Evolutionary conservation across 1,284 basidiomycete species (phyloP), one percentile per base, ranked within the genome.

Genomic region (Pyrrhoderma noxium): DNA sequence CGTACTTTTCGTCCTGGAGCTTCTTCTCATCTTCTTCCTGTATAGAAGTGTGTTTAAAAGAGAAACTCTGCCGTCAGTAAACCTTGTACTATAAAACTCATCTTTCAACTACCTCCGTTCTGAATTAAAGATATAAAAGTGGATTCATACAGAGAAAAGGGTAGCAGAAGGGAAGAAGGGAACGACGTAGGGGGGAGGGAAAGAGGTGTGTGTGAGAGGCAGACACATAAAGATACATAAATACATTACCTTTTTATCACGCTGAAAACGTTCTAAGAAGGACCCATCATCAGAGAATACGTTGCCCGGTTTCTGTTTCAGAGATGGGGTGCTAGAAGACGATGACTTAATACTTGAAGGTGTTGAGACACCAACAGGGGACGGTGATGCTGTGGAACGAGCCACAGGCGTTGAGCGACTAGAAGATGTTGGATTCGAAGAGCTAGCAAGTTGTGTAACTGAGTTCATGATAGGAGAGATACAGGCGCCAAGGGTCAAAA

Each of bases 1-100:
- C 75, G 55, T 76, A 58, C 1, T 68, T 67, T 35, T 80, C 75
- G 55, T 76, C 70, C 25, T 71, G 67, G 55, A 77, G 77, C 61
- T 67, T 73, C 65, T 72, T 76, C 55, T 80, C 76, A 45, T 78
- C 74, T 57, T 80, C 79, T 57, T 79, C 79, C 80, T 81, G 60
- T 53, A 54, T 13, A 46, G 18, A 25, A 40, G 5, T 40, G n/a
- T 8, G 14, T 40, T 16, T 5, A 9, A 37, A 16, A 22, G 14
- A 22, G 38, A 40, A 16, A 27, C 36, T 49, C 39, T 18, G 16
- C 18, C 14, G 45, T 35, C 49, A 52, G 39, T 42, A 14, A 11
- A 38, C 21, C 18, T 14, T 45, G 5, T 5, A 31, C 11, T 11
- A 5, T 11, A 11, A 31, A 40, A 40, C n/a, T 22, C 16, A 18